A percentile compares a stretch with the other conserved stretches of the same genome.
Conservation (phyloP, 768 basidiomycete species). For the Crepidotus variabilis region DNA sequence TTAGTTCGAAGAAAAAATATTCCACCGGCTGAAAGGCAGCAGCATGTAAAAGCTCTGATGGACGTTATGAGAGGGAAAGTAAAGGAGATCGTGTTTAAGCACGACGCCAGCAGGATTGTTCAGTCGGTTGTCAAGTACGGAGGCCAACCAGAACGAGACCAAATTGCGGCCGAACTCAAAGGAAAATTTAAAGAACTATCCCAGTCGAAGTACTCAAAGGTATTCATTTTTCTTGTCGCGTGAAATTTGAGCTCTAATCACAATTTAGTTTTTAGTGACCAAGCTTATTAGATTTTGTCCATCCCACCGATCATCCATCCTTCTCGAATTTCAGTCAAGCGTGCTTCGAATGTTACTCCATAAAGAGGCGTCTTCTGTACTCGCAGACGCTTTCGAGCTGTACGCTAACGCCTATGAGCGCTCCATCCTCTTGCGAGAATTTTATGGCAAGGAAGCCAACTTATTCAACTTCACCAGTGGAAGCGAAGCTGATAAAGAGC, state of each 20-base stretch:
- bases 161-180: constrained; percentile 80
- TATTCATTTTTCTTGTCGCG: constrained; percentile 22
- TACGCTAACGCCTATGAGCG: constrained; percentile 85
- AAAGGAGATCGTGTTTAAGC: constrained; percentile 84
- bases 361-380: constrained; percentile 75
- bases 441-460: constrained; percentile 85
- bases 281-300: constrained; percentile 80
- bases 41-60: constrained; percentile 74
- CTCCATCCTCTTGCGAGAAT: constrained; percentile 74
- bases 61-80: constrained; percentile 74
- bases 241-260: not conserved
- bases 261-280: constrained; percentile 65
- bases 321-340: constrained; percentile 73
- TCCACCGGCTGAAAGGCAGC: constrained; percentile 64
- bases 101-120: constrained; percentile 86
- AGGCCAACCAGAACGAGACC: constrained; percentile 66
- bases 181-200: constrained; percentile 75
- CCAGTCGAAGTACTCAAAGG: constrained; percentile 90
- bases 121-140: constrained; percentile 84
- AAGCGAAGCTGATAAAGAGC: constrained; percentile 59
- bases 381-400: constrained; percentile 88
- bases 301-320: constrained; percentile 67
- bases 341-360: constrained; percentile 80
- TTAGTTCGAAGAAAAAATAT: constrained; percentile 72
- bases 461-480: constrained; percentile 60